phyloP scores from a whole-genome alignment of 75 land plant genomes.

The Selaginella moellendorffii region DNA sequence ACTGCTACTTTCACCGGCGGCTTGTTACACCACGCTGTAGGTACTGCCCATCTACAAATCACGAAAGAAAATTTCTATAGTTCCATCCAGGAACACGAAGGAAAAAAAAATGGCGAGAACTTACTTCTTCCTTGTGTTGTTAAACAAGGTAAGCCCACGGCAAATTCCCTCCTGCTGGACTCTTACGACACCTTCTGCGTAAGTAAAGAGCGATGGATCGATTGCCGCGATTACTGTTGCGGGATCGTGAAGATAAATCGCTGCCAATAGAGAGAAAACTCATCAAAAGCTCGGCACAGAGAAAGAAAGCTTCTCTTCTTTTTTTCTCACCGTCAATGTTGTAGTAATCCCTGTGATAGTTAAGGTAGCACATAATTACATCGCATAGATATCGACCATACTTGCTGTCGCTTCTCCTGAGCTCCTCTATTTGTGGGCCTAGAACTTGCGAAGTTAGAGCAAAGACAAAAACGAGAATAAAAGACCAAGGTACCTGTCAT shows the following conservation, averaged over 20 bases:
- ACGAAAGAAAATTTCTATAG: not conserved
- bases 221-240: slow-evolving; percentile 66
- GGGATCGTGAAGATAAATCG: slow-evolving; percentile 93
- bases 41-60: slow-evolving; percentile 50
- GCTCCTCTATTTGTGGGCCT: slow-evolving; percentile 53
- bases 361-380: slow-evolving; percentile 43
- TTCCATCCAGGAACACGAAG: not conserved
- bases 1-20: slow-evolving; percentile 87
- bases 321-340: slow-evolving; percentile 38
- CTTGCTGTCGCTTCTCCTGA: slow-evolving; percentile 37
- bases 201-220: slow-evolving; percentile 69
- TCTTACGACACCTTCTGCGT: slow-evolving; percentile 67
- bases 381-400: slow-evolving; percentile 52
- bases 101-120: too few relatives aligned
- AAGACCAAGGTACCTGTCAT: slow-evolving; percentile 47
- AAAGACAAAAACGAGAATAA: not conserved
- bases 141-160: slow-evolving; percentile 68
- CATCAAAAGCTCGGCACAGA: too few relatives aligned
- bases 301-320: too few relatives aligned
- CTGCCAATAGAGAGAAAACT: too few relatives aligned
- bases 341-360: slow-evolving; percentile 75
- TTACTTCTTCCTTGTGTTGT: slow-evolving; percentile 75
- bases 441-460: slow-evolving; percentile 5
- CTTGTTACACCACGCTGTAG: slow-evolving; percentile 66
- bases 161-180: slow-evolving; percentile 76